These are phyloP conservation scores for Rhodotorula babjevae DNA, from an alignment of 768 basidiomycete species.

Conservation along the genomic window DNA sequence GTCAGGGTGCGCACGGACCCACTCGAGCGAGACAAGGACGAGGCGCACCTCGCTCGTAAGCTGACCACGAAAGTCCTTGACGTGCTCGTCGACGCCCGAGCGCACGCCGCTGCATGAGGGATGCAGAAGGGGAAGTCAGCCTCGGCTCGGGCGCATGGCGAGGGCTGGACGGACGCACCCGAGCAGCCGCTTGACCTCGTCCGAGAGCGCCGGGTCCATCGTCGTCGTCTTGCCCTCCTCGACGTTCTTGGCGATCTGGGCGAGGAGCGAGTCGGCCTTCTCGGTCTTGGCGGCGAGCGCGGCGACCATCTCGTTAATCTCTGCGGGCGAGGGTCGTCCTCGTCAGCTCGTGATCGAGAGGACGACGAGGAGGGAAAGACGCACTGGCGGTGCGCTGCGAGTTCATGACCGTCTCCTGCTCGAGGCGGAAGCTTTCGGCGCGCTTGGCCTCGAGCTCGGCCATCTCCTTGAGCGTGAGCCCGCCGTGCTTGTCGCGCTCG, in stretches of 20 bases:
- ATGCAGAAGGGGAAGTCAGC: too few species aligned
- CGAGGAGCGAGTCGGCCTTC: constrained; percentile 11
- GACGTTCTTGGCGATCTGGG: constrained; percentile 9
- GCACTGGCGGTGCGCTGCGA: constrained; percentile 15
- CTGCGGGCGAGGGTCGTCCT: not conserved
- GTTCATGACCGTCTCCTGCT: constrained; percentile 1
- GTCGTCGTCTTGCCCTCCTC: constrained; percentile 9
- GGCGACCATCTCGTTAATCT: constrained; percentile 22
- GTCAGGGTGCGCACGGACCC: too few species aligned
- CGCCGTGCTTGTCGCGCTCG: not conserved
- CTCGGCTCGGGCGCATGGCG: too few species aligned
- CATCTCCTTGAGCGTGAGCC: constrained; percentile 5
- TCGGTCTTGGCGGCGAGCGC: constrained; percentile 5
- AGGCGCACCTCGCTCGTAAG: constrained; percentile 27
- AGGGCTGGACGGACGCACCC: constrained; percentile 8
- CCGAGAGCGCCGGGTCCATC: constrained; percentile 33
- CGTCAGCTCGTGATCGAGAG: too few species aligned
- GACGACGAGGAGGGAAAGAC: too few species aligned
- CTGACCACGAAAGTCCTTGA: constrained; percentile 33
- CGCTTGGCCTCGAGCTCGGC: constrained; percentile 28
- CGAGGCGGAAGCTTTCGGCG: constrained; percentile 21
- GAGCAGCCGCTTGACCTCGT: constrained; percentile 25
- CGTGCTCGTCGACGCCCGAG: constrained; percentile 26
- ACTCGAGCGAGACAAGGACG: not conserved
- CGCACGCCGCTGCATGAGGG: constrained; percentile 4